Evolutionary conservation across 148 eudicot species (phyloP).

Genomic region (Silene conica): DNA sequence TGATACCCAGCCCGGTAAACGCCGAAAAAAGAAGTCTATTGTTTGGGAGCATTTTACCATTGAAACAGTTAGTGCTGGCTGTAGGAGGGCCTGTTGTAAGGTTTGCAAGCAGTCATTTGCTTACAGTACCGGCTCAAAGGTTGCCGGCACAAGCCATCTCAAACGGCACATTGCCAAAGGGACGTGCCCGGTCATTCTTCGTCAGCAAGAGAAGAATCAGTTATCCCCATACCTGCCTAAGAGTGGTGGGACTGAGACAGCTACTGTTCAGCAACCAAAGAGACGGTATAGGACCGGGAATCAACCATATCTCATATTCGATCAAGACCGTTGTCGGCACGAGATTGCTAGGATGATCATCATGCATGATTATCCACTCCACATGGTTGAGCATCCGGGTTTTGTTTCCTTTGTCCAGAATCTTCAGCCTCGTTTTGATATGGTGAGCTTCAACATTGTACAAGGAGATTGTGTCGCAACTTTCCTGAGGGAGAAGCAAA

Average conservation of each 20-base stretch:
- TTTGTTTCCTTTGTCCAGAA: conserved; percentile 51
- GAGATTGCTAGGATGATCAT: conserved; percentile 73
- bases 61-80: conserved; percentile 49
- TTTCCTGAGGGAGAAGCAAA: conserved; percentile 59
- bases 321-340: conserved; percentile 58
- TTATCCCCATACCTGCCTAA: conserved; percentile 35
- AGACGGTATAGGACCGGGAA: conserved; percentile 41
- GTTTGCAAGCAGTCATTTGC: conserved; percentile 71
- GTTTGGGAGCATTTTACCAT: conserved; percentile 74
- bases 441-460: conserved; percentile 55
- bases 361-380: conserved; percentile 70
- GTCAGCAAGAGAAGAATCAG: conserved; percentile 41
- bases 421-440: conserved; percentile 61
- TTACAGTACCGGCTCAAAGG: conserved; percentile 64
- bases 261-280: conserved; percentile 37
- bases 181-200: conserved; percentile 51
- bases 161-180: conserved; percentile 75
- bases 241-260: conserved; percentile 31
- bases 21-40: conserved; percentile 58
- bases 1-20: conserved; percentile 40
- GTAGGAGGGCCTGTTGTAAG: conserved; percentile 65
- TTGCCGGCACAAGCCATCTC: conserved; percentile 73
- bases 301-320: conserved; percentile 49
- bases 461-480: conserved; percentile 70
- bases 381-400: conserved; percentile 71